These are phyloP conservation scores for Craterostigma plantagineum DNA, from an alignment of 257 asterid species.

Conservation along the genomic window DNA sequence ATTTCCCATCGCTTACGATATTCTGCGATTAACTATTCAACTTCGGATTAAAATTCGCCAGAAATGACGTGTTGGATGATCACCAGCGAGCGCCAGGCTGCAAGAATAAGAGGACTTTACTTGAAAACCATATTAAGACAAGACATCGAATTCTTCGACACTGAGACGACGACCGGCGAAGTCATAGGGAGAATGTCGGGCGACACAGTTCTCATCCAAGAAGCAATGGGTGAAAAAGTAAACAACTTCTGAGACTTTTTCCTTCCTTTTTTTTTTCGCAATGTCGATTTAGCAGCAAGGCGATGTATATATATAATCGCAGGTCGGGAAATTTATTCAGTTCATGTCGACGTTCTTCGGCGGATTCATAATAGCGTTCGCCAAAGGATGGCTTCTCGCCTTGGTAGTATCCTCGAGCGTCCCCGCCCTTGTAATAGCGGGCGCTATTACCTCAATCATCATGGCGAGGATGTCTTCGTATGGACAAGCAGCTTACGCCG, in stretches of 20 bases:
- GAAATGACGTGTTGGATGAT: constrained; percentile 93
- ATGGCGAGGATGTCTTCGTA: constrained; percentile 55
- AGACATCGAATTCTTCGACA: constrained; percentile 69
- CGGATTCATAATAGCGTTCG: constrained; percentile 55
- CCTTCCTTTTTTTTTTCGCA: too few species aligned
- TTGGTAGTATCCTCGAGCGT: constrained; percentile 58
- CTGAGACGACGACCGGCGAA: constrained; percentile 67
- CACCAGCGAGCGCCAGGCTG: constrained; percentile 83
- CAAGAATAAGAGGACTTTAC: constrained; percentile 48
- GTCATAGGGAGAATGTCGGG: constrained; percentile 87
- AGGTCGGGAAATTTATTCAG: constrained; percentile 80
- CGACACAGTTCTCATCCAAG: constrained; percentile 85
- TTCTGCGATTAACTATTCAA: neutral
- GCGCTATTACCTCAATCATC: constrained; percentile 41
- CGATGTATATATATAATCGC: too few species aligned
- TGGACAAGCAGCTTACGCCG: constrained; percentile 67
- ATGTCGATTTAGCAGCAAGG: too few species aligned
- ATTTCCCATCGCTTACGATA: neutral
- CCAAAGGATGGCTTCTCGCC: constrained; percentile 77
- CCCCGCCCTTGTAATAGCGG: constrained; percentile 61
- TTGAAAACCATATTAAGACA: constrained; percentile 53
- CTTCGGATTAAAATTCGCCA: constrained; percentile 5
- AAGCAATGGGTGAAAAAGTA: constrained; percentile 91
- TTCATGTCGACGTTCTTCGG: constrained; percentile 52
- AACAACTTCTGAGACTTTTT: too few species aligned